phyloP scores from a whole-genome alignment of 345 rosid species.

The Hypericum androsaemum region DNA sequence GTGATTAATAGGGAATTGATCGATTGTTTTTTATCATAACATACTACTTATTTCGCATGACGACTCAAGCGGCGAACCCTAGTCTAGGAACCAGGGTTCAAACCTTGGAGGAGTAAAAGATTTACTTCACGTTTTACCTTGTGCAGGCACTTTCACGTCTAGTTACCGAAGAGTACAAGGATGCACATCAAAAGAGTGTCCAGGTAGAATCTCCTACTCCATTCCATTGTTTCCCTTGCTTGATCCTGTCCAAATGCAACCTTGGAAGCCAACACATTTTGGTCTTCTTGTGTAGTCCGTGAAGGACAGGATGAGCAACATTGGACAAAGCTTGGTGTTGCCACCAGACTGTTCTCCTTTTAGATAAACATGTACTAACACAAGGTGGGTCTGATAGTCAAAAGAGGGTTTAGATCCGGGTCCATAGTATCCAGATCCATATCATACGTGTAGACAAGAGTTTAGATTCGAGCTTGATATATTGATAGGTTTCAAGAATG shows the following conservation, averaged over 20 bases:
- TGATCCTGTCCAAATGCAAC: neutral
- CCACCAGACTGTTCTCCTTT: conserved; percentile 36
- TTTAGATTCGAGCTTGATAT: too few species aligned
- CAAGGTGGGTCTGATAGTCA: too few species aligned
- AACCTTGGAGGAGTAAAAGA: too few species aligned
- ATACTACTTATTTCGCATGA: too few species aligned
- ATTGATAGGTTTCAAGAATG: too few species aligned
- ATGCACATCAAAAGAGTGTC: conserved; percentile 84
- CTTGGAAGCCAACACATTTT: neutral
- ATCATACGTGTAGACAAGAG: too few species aligned
- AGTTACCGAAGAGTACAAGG: conserved; percentile 85
- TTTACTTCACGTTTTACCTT: neutral
- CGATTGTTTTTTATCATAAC: too few species aligned
- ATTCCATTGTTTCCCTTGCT: neutral
- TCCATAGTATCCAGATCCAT: neutral
- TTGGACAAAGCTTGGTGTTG: conserved; percentile 91
- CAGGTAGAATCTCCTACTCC: conserved; percentile 30
- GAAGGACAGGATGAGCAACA: conserved; percentile 87
- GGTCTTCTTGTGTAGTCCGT: conserved; percentile 43
- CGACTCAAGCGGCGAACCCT: too few species aligned
- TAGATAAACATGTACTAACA: neutral
- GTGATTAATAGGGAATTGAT: too few species aligned
- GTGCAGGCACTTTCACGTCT: conserved; percentile 68
- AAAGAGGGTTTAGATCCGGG: neutral
- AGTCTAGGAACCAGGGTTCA: too few species aligned